Evolutionary conservation across 768 basidiomycete species (phyloP).

Genomic region (Butyriboletus loyo): DNA sequence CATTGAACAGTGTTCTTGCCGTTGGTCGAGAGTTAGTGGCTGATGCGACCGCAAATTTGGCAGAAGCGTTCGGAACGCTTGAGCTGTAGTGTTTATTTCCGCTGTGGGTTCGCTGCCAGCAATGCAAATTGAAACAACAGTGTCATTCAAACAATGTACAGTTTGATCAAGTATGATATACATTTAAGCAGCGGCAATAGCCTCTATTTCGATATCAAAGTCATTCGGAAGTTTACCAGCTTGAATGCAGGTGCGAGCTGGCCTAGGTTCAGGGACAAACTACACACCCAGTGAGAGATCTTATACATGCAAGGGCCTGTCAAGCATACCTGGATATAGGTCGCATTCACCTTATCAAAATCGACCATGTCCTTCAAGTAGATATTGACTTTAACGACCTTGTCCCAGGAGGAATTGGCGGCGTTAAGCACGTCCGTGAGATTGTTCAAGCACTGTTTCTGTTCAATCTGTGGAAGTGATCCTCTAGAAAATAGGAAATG

Average conservation of each 20-base stretch:
- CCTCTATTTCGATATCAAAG: constrained; percentile 73
- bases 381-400: constrained; percentile 55
- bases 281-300: constrained; percentile 11
- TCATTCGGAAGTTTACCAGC: constrained; percentile 65
- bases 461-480: constrained; percentile 1
- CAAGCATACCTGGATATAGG: constrained; percentile 48
- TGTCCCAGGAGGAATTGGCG: constrained; percentile 59
- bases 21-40: constrained; percentile 37
- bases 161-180: neutral
- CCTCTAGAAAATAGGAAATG: neutral
- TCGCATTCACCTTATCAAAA: constrained; percentile 54
- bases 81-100: neutral
- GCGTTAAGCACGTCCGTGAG: constrained; percentile 51
- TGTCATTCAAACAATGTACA: neutral
- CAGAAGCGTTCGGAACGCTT: constrained; percentile 28
- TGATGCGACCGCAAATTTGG: constrained; percentile 37
- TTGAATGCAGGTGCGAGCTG: constrained; percentile 75
- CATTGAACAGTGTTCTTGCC: constrained; percentile 32
- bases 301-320: neutral
- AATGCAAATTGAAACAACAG: neutral
- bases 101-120: neutral
- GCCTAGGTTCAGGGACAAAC: constrained; percentile 57
- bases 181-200: constrained; percentile 44
- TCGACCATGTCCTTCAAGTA: constrained; percentile 61
- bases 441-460: constrained; percentile 59